Percentiles rank a stretch among this genome's conserved stretches.
phyloP scores from a whole-genome alignment of 1,284 basidiomycete species.

The Tilletia horrida region DNA sequence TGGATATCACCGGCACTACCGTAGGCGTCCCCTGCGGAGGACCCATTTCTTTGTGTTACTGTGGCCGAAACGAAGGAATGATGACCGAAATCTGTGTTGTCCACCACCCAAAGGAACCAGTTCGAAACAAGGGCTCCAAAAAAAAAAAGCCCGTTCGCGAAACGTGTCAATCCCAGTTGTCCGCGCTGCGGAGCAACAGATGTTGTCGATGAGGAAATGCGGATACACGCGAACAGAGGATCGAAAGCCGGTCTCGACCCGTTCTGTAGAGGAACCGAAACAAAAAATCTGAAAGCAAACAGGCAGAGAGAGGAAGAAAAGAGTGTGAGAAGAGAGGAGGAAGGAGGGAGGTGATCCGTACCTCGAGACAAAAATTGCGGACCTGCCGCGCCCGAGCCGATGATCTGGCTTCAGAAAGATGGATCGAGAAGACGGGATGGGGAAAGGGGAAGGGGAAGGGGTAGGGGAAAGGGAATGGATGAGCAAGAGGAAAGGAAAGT shows the following conservation, averaged over 20 bases:
- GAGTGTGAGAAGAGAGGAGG: neutral
- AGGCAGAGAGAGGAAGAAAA: neutral
- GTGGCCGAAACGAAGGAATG: too few species aligned
- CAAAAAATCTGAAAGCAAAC: neutral
- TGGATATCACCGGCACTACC: neutral
- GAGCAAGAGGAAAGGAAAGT: neutral
- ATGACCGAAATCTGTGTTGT: too few species aligned
- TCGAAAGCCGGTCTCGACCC: too few species aligned
- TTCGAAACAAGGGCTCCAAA: too few species aligned
- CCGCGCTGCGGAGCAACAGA: too few species aligned
- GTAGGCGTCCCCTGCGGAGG: conserved; percentile 6
- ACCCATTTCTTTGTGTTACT: neutral
- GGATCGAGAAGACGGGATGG: neutral
- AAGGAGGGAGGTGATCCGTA: neutral
- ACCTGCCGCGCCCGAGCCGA: conserved; percentile 1
- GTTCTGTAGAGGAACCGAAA: neutral
- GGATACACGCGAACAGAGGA: too few species aligned
- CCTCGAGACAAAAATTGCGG: neutral
- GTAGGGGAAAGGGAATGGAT: neutral
- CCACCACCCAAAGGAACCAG: too few species aligned
- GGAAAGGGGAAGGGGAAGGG: neutral
- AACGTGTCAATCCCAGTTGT: too few species aligned
- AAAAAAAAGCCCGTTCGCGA: neutral
- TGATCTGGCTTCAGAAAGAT: neutral
- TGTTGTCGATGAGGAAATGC: too few species aligned